Conservation (phyloP, 768 basidiomycete genomes). For the Strobilomyces confusus region DNA sequence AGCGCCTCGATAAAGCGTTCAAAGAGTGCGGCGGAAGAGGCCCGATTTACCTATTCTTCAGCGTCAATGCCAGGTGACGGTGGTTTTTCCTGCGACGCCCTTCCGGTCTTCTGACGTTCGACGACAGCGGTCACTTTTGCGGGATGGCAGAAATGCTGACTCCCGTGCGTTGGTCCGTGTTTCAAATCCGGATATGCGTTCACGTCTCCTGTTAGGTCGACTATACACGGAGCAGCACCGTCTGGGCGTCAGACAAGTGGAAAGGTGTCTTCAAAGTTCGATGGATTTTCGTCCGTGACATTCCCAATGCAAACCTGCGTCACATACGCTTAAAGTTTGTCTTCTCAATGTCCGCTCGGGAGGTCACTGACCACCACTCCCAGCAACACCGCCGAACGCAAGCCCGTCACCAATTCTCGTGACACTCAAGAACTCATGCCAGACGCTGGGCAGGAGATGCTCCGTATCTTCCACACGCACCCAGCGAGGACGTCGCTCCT, state of each 20-base stretch:
- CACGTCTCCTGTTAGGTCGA: constrained; percentile 55
- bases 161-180: constrained; percentile 48
- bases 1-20: constrained; percentile 95
- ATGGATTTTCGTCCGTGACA: constrained; percentile 97
- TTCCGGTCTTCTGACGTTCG: constrained; percentile 9
- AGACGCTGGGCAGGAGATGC: constrained; percentile 95
- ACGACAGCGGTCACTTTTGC: constrained; percentile 86
- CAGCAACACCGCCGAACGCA: constrained; percentile 96
- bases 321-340: constrained; percentile 82
- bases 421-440: constrained; percentile 97
- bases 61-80: constrained; percentile 80
- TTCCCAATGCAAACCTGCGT: constrained; percentile 82
- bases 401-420: constrained; percentile 96
- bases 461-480: constrained; percentile 91
- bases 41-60: constrained; percentile 97
- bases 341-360: constrained; percentile 2
- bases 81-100: constrained; percentile 2
- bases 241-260: constrained; percentile 99
- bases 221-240: constrained; percentile 89
- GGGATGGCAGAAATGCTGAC: constrained; percentile 99
- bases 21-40: constrained; percentile 89
- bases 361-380: constrained; percentile 12
- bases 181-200: neutral
- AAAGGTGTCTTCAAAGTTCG: constrained; percentile 98
- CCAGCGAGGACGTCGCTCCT: constrained; percentile 89